A percentile compares a stretch with the other conserved stretches of the same genome.
Conservation (phyloP, 2,329 filamentous ascomycete genomes). For the Fusarium clavum region DNA sequence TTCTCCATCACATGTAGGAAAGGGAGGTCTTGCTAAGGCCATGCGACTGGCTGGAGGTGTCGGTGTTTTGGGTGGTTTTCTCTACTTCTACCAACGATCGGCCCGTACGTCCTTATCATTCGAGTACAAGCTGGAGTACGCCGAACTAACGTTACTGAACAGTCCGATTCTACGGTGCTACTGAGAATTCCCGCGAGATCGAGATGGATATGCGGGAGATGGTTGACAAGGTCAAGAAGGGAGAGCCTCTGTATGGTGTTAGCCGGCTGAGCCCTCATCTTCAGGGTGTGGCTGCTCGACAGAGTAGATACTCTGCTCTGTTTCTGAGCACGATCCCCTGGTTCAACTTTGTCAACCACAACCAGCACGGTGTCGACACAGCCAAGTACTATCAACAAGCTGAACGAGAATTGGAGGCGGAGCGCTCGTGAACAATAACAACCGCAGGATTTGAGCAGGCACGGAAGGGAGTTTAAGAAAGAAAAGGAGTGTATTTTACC, state of each 20-base stretch:
- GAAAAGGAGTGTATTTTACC: slow-evolving; percentile 46
- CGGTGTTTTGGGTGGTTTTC: slow-evolving; percentile 80
- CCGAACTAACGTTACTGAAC: slow-evolving; percentile 4
- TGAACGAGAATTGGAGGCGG: slow-evolving; percentile 90
- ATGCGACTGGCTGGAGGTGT: slow-evolving; percentile 83
- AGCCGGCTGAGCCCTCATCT: slow-evolving; percentile 84
- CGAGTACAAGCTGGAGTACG: not conserved
- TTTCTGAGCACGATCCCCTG: slow-evolving; percentile 89
- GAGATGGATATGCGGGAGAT: slow-evolving; percentile 99
- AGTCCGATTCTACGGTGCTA: slow-evolving; percentile 97
- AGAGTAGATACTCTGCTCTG: slow-evolving; percentile 89
- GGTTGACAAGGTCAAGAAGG: slow-evolving; percentile 94
- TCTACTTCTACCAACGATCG: slow-evolving; percentile 87
- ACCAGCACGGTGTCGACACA: slow-evolving; percentile 94
- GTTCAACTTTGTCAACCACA: slow-evolving; percentile 99
- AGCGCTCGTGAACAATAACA: slow-evolving; percentile 52
- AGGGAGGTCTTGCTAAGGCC: slow-evolving; percentile 82
- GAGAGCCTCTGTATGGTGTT: slow-evolving; percentile 88
- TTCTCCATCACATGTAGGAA: slow-evolving; percentile 85
- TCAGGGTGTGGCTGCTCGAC: slow-evolving; percentile 91
- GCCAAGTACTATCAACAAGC: slow-evolving; percentile 98
- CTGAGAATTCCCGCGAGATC: slow-evolving; percentile 90
- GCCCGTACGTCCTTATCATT: slow-evolving; percentile 69
- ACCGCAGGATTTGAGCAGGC: not conserved
- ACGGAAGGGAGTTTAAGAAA: not conserved